phyloP scores from a whole-genome alignment of 257 asterid genomes.

The Solanum medicagineum region DNA sequence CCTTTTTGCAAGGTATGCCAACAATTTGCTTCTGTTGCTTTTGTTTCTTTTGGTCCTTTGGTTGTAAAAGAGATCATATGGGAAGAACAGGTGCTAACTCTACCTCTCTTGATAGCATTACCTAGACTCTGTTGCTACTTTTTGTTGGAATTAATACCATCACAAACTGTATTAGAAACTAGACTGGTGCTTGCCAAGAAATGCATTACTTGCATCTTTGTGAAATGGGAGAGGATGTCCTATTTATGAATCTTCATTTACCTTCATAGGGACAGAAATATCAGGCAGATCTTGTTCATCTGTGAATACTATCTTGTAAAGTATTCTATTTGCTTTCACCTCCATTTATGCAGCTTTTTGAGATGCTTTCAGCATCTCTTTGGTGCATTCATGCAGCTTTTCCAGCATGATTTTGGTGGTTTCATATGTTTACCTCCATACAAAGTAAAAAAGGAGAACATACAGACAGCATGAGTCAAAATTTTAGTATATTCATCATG shows the following conservation, averaged over 20 bases:
- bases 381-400: background rate
- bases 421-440: background rate
- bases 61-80: background rate
- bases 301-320: background rate
- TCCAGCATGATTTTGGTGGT: background rate
- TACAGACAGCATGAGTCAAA: background rate
- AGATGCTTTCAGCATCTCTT: background rate
- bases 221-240: background rate
- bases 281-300: background rate
- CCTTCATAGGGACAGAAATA: background rate
- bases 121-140: background rate
- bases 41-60: background rate
- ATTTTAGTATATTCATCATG: background rate
- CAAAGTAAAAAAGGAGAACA: background rate
- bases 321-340: background rate
- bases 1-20: constrained; percentile 70
- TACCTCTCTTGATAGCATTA: background rate
- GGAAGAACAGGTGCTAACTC: background rate
- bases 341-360: background rate
- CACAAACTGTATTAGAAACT: background rate
- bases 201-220: background rate
- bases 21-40: background rate
- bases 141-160: background rate
- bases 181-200: background rate
- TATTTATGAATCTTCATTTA: background rate